Evolutionary conservation across 495 filamentous ascomycete genomes (phyloP), one percentile per base, ranked within the genome.

Genomic region (Chaetomium cochliodes): DNA sequence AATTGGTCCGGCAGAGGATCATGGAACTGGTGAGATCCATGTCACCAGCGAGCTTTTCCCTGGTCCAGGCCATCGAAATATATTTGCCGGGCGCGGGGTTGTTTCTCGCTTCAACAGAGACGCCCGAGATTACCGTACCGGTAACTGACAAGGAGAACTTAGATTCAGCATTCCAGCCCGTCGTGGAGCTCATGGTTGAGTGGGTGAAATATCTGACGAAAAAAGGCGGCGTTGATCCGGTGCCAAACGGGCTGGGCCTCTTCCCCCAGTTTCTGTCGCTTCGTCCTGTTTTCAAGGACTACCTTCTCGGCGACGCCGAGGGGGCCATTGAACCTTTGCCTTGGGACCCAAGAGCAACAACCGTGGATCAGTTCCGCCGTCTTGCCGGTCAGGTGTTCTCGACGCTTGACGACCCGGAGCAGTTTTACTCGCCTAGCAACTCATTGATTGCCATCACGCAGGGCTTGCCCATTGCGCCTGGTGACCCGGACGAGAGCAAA

Each of bases 261-360:
- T 70, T 62, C 42, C 67, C 71, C 13, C 63, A 63, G 47, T 71
- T 69, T 13, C 56, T 69, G 13, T 26, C 58, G 0, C 9, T 73
- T 7, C 69, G 67, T 11, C 72, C 72, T 2, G 30, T 71, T 20
- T 74, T 66, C 26, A n/a, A 26, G 22, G 1, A 51, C 1, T 70
- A 73, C 37, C 47, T 46, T 7, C 22, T 73, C 7, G 16, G 23
- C 7, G 59, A 54, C 16, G 46, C 8, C 6, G 41, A 42, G 18
- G 18, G 26, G 37, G 33, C 2, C 33, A 23, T n/a, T 9, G n/a
- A n/a, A 3, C 37, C 51, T 5, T 1, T 62, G 12, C 11, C 20
- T 2, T 62, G 46, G 61, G 30, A 42, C n/a, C 46, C 25, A 1
- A 7, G 30, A 3, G 16, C 16, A 13, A 60, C 56, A 0, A 49